These are phyloP conservation scores for Psilocybe azurescens DNA, from an alignment of 768 basidiomycete species.

Conservation along the genomic window DNA sequence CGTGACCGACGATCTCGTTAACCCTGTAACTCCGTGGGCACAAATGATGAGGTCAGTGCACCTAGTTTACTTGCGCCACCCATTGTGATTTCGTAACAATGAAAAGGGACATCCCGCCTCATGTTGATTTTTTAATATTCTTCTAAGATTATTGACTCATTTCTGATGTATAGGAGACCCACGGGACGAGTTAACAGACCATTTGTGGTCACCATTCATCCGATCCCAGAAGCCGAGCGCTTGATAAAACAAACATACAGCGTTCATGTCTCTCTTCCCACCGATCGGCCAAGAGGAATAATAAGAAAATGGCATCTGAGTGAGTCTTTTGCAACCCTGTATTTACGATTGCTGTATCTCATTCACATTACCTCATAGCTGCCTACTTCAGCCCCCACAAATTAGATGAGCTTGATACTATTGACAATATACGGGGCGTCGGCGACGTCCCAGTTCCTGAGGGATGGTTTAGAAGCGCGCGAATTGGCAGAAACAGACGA, in stretches of 20 bases:
- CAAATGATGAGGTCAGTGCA: conserved; percentile 66
- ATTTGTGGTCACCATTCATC: conserved; percentile 40
- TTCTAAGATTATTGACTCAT: conserved; percentile 6
- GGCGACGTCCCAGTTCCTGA: conserved; percentile 73
- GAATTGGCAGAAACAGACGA: conserved; percentile 65
- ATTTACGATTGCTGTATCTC: conserved; percentile 26
- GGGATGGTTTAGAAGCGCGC: conserved; percentile 80
- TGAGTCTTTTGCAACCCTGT: conserved; percentile 39
- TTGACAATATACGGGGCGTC: conserved; percentile 71
- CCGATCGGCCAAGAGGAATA: conserved; percentile 53
- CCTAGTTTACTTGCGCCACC: conserved; percentile 16
- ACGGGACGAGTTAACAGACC: conserved; percentile 34
- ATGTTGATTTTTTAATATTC: conserved; percentile 10
- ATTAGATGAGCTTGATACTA: conserved; percentile 71
- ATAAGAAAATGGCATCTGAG: conserved; percentile 86
- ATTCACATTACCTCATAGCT: conserved; percentile 49
- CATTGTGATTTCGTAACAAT: conserved; percentile 18
- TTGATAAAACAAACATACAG: conserved; percentile 88
- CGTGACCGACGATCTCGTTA: conserved; percentile 55
- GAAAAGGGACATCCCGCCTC: conserved; percentile 17
- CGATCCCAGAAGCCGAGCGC: conserved; percentile 58
- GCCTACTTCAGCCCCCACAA: conserved; percentile 86
- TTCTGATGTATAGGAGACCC: conserved; percentile 25
- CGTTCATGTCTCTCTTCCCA: conserved; percentile 70
- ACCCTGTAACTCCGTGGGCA: conserved; percentile 75